Base-by-base conservation (phyloP, 306 rosid species). In the Vachellia pachyceras region DNA sequence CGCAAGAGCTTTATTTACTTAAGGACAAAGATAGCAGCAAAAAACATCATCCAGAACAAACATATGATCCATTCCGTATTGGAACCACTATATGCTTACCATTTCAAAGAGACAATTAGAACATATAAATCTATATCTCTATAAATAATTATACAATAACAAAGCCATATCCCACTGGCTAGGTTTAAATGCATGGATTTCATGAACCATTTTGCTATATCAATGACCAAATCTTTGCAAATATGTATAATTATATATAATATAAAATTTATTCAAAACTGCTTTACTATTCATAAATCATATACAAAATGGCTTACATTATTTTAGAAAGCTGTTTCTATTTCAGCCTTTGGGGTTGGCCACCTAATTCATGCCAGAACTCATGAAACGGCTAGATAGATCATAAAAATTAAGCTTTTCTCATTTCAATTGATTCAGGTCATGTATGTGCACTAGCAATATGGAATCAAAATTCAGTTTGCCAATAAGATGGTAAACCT, bases 11-110 rank as follows among this genome's bases (percentile, higher is more conserved):
- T 50, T 0, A 5, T 50, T 14, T 49, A 17, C 55, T 78, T 8
- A 52, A 29, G 57, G 79, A 85, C 82, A 79, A 79, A 52, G 70
- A 61, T 39, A 52, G 67, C 69, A 78, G 42, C 72, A 29, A 3
- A 69, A 50, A 77, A 52, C 23, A 50, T 68, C 35, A 49, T 8
- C 11, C 72, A 60, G 66, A 23, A 18, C 17, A 65, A 36, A 77
- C 11, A 70, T 17, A 52, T 39, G 44, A 71, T 58, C 61, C 45
- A 82, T 29, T 45, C 36, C 65, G 18, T 45, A 46, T 69, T 42
- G 47, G 37, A 40, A 46, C 80, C 61, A 41, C 81, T 70, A 49
- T 33, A 69, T 37, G 22, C 69, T 17, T 20, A 10, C 37, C 20
- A 20, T 29, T 69, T 72, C 55, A 52, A 76, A 46, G 0, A 37